Base-by-base conservation (phyloP, 1,284 basidiomycete genomes). In the Pseudozyma hubeiensis region DNA sequence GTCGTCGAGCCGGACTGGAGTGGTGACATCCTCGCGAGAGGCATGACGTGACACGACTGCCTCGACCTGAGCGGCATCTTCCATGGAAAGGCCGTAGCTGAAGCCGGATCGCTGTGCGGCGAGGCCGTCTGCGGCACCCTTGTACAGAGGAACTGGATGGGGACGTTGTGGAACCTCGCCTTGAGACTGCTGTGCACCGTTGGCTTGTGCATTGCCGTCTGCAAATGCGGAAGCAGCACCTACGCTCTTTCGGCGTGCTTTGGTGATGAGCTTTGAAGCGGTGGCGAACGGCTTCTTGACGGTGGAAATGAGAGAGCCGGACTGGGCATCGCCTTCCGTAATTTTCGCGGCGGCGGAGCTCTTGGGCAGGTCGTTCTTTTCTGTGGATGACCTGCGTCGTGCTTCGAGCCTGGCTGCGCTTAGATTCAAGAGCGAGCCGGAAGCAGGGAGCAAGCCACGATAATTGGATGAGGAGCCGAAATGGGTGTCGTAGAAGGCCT, bases 401-500 rank as follows among this genome's bases (percentile, higher is more conserved):
- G 53, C 39, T 29, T 58, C 53, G 6, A 33, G 4, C 29, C 51
- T 65, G 34, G 14, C 24, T 34, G 19, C 17, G 34, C n/a, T 58
- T 0, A 53, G 29, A 24, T 31, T 50, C n/a, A 65, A 17, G 0
- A 63, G 14, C 5, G 64, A 64, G 10, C 59, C 59, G 11, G 65
- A 62, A 8, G 65, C 51, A 30, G 64, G 70, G 0, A 73, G 50
- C 9, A 63, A 31, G 7, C 64, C 60, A 10, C 60, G 64, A n/a
- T 73, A 73, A 37, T 67, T 67, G 53, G 70, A 73, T 7, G 64
- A 69, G 3, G 66, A 65, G 19, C 72, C 77, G 30, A 79, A 78
- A 41, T 79, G 77, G 0, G 77, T 72, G 48, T 79, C 77, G 44
- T 79, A 79, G 55, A 79, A 76, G 3, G 76, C 77, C 46, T 79